A percentile compares a stretch with the other conserved stretches of the same genome.
phyloP scores from a whole-genome alignment of 208 protist species.

The Trypanosoma boissoni region DNA sequence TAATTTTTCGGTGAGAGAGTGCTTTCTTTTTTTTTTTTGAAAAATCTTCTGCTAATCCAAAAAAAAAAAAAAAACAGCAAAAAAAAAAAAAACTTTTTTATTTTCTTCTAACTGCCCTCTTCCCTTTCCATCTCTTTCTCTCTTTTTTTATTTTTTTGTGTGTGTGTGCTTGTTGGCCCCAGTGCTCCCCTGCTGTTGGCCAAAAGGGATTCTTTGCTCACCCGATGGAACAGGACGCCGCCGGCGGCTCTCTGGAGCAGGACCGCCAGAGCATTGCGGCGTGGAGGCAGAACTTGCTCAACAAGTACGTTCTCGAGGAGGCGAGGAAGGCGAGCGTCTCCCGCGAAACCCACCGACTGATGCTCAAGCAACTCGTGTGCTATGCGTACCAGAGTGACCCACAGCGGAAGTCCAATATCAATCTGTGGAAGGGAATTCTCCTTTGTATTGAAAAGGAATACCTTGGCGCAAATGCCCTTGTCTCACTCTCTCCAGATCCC shows the following conservation, averaged over 20 bases:
- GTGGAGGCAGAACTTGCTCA: slow-evolving; percentile 59
- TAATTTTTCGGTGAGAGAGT: too few relatives aligned
- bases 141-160: slow-evolving; percentile 17
- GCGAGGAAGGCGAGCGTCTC: slow-evolving; percentile 39
- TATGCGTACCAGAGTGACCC: slow-evolving; percentile 64
- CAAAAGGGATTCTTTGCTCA: not conserved
- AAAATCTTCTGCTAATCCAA: too few relatives aligned
- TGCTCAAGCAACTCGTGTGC: slow-evolving; percentile 77
- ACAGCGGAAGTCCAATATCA: slow-evolving; percentile 47
- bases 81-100: slow-evolving; percentile 11
- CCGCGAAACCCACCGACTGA: slow-evolving; percentile 82
- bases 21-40: too few relatives aligned
- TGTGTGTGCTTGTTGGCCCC: slow-evolving; percentile 16
- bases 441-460: slow-evolving; percentile 74
- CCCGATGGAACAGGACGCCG: not conserved
- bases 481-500: slow-evolving; percentile 76
- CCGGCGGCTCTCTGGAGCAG: slow-evolving; percentile 29
- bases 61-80: not conserved
- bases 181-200: too few relatives aligned
- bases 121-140: slow-evolving; percentile 13
- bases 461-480: slow-evolving; percentile 69
- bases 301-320: slow-evolving; percentile 70
- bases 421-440: slow-evolving; percentile 66
- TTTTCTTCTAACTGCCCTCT: too few relatives aligned
- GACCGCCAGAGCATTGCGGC: slow-evolving; percentile 59